Evolutionary conservation across 768 basidiomycete genomes (phyloP), one percentile per base, ranked within the genome.

Genomic region (Hypholoma fasciculare): DNA sequence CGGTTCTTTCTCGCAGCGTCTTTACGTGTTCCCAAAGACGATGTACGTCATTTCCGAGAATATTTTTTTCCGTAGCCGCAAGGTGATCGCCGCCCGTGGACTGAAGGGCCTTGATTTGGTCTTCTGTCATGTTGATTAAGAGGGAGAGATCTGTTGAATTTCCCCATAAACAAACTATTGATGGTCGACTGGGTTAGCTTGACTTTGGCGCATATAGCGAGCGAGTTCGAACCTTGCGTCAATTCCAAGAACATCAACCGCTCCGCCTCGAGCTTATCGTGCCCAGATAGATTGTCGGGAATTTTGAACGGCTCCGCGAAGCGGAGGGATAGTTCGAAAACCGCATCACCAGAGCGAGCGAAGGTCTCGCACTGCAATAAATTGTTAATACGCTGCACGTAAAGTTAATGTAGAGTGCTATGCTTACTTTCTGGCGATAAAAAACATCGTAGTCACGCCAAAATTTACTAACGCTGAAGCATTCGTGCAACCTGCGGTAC

Each of bases 61-160:
- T 97, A 65, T 97, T 97, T 76, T 96, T 95, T 75, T 96, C 94
- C 1, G 96, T 95, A 1, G 94, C 92, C 2, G 95, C 95, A 46
- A 98, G 86, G 60, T 93, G 86, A 47, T 94, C 96, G n/a, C 94
- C 94, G 11, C 95, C 96, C 16, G 95, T 96, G 13, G 94, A 95
- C 69, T 98, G 96, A n/a, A 97, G 81, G 47, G 89, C 84, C 71
- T 94, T 95, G 76, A 98, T 97, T 71, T 97, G 95, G 30, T 97
- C 95, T 73, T 98, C 96, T 7, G 91, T 91, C 95, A 97, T 96
- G 75, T 98, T 93, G 72, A 97, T 98, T 58, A 97, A 80, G 38
- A 98, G 82, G 2, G 94, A 96, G 50, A 97, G 79, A 73, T 97
- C 96, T 50, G 96, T 98, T 8, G 95, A 94, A 74, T 98, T 97